These are phyloP conservation scores for Kodamaea sp. DNA, from an alignment of 1,139 yeast species.

Conservation along the genomic window DNA sequence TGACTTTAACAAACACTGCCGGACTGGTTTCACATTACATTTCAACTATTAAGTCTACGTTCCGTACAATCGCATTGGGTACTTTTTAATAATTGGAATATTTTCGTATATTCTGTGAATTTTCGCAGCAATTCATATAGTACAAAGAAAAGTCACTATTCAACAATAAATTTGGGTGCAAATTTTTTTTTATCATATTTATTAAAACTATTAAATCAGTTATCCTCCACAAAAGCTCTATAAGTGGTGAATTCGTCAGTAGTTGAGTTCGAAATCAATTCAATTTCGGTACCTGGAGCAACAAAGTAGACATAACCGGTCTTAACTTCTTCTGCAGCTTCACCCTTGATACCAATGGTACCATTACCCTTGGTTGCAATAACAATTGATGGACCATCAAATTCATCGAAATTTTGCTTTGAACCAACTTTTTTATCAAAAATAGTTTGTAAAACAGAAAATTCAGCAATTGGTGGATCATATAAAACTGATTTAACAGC, in stretches of 20 bases:
- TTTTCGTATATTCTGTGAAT: too few relatives aligned
- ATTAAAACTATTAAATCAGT: slow-evolving; percentile 9
- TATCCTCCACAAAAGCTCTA: slow-evolving; percentile 82
- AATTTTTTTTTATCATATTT: not conserved
- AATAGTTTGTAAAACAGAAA: slow-evolving; percentile 78
- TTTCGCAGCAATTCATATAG: too few relatives aligned
- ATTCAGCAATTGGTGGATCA: slow-evolving; percentile 96
- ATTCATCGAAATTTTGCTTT: slow-evolving; percentile 46
- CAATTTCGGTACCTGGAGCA: slow-evolving; percentile 70
- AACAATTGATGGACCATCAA: slow-evolving; percentile 85
- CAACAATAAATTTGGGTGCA: not conserved
- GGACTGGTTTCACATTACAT: too few relatives aligned
- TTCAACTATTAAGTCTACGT: too few relatives aligned
- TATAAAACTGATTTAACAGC: slow-evolving; percentile 61
- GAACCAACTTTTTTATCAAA: slow-evolving; percentile 46
- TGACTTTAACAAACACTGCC: too few relatives aligned
- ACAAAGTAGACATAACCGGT: slow-evolving; percentile 81
- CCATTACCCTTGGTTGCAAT: slow-evolving; percentile 85
- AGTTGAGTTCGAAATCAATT: slow-evolving; percentile 49
- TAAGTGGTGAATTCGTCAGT: slow-evolving; percentile 62
- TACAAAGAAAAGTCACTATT: too few relatives aligned
- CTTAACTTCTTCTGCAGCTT: slow-evolving; percentile 42
- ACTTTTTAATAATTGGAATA: too few relatives aligned
- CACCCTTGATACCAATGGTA: slow-evolving; percentile 38
- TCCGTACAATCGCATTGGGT: too few relatives aligned